Conservation (phyloP, 2,329 filamentous ascomycete species). For the Chalaropsis ovoidea region DNA sequence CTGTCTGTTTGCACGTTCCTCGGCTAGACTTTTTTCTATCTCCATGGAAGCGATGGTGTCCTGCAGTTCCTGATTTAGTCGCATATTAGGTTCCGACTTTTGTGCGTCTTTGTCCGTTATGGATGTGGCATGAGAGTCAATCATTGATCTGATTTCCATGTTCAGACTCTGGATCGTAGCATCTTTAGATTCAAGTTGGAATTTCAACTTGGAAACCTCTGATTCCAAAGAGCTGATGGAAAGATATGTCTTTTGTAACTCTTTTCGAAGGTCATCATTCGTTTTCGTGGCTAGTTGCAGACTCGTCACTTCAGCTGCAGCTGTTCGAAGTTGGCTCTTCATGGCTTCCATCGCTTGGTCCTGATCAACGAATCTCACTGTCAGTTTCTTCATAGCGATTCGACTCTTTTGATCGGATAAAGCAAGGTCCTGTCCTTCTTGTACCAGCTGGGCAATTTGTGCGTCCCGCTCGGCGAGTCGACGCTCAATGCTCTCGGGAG, state of each 20-base stretch:
- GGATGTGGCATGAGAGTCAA: constrained; percentile 55
- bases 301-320: neutral
- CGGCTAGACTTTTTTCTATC: constrained; percentile 65
- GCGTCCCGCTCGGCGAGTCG: constrained; percentile 83
- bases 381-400: constrained; percentile 71
- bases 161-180: constrained; percentile 58
- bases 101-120: constrained; percentile 49
- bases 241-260: constrained; percentile 26
- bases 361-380: constrained; percentile 52
- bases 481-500: constrained; percentile 58
- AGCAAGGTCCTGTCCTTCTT: constrained; percentile 83
- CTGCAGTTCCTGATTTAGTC: constrained; percentile 43
- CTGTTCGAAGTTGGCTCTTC: constrained; percentile 34
- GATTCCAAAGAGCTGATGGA: constrained; percentile 30
- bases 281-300: constrained; percentile 37
- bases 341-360: constrained; percentile 55
- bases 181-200: constrained; percentile 54
- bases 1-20: constrained; percentile 56
- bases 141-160: constrained; percentile 56
- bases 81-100: constrained; percentile 43
- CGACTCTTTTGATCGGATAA: constrained; percentile 78
- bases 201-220: constrained; percentile 48
- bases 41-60: constrained; percentile 54
- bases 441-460: constrained; percentile 77
- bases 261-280: constrained; percentile 48